Conservation (phyloP, 2,329 filamentous ascomycete genomes). For the Chaetomium globosum region DNA sequence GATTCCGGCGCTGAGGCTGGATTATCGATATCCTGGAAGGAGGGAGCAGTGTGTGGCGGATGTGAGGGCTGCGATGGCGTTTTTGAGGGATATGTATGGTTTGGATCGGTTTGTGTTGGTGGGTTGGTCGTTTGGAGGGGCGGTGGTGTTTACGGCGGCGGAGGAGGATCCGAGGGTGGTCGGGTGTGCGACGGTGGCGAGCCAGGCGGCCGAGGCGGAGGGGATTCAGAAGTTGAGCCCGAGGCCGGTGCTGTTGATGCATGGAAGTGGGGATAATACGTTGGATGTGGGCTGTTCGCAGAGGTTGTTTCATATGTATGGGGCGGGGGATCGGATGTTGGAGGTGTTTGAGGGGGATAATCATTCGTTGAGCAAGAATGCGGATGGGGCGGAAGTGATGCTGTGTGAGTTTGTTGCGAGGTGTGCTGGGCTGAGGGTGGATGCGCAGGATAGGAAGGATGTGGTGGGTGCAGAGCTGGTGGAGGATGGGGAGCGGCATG, state of each 20-base stretch:
- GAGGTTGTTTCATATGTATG: conserved; percentile 45
- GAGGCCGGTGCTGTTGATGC: conserved; percentile 44
- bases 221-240: conserved; percentile 41
- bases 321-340: conserved; percentile 39
- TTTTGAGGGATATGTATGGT: conserved; percentile 40
- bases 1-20: conserved; percentile 46
- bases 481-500: conserved; percentile 36
- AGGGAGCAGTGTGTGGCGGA: conserved; percentile 44
- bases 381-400: conserved; percentile 44
- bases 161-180: conserved; percentile 37
- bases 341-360: conserved; percentile 48
- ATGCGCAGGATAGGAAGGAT: conserved; percentile 32
- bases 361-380: conserved; percentile 46
- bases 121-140: conserved; percentile 49
- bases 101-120: conserved; percentile 45
- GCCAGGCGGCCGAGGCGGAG: conserved; percentile 44
- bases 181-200: conserved; percentile 46
- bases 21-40: conserved; percentile 40
- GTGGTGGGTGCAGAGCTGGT: conserved; percentile 32
- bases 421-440: conserved; percentile 39
- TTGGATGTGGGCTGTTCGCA: conserved; percentile 42
- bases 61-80: conserved; percentile 44
- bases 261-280: conserved; percentile 45
- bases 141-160: conserved; percentile 46
- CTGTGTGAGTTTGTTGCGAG: conserved; percentile 45